Conservation (phyloP, 208 protist genomes). For the Giardia muris region DNA sequence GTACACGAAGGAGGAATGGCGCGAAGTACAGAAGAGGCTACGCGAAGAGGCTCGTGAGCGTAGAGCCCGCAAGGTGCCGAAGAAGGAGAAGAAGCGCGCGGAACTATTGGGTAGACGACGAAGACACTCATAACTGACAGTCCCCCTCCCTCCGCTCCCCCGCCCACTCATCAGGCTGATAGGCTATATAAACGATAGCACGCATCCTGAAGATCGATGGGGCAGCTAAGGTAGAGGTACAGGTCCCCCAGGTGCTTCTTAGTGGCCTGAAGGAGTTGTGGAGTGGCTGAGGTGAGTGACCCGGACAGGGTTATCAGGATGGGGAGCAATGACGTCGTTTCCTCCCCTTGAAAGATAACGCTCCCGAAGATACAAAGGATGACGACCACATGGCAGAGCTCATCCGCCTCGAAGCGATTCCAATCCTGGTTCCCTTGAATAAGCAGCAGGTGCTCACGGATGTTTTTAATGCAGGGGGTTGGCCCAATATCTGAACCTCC, state of each 20-base stretch:
- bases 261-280: background rate
- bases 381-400: background rate
- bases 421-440: background rate
- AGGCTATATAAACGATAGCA: background rate
- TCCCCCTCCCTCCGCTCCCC: background rate
- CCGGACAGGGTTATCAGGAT: background rate
- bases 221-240: background rate
- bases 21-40: background rate
- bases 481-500: background rate
- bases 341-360: background rate
- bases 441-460: background rate
- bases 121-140: background rate
- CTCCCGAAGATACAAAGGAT: background rate
- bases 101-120: background rate
- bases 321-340: background rate
- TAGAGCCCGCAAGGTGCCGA: background rate
- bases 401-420: background rate
- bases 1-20: slow-evolving; percentile 25
- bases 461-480: background rate
- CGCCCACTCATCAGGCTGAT: too few relatives aligned
- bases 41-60: too few relatives aligned
- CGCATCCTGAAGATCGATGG: background rate
- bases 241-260: background rate
- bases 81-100: background rate
- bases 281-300: background rate